Evolutionary conservation across 2,329 filamentous ascomycete species (phyloP).

Genomic region (Fusarium tanahbumbuense): DNA sequence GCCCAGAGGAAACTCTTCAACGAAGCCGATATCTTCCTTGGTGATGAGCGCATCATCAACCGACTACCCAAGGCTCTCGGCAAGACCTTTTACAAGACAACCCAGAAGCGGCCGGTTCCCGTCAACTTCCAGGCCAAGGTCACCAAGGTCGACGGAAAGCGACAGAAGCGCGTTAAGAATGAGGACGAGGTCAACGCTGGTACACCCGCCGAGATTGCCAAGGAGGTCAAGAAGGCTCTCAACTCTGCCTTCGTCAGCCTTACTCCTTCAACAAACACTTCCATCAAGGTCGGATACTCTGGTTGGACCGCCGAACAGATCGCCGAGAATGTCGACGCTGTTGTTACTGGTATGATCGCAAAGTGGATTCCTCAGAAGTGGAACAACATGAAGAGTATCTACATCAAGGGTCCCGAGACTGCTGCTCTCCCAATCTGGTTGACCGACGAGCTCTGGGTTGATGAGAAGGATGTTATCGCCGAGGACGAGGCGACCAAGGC

Average conservation of each 20-base stretch:
- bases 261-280: slow-evolving; percentile 80
- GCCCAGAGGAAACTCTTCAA: slow-evolving; percentile 82
- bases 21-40: slow-evolving; percentile 94
- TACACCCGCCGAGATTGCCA: slow-evolving; percentile 74
- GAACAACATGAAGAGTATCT: slow-evolving; percentile 84
- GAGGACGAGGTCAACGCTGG: slow-evolving; percentile 58
- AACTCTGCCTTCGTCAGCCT: slow-evolving; percentile 83
- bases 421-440: slow-evolving; percentile 94
- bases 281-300: slow-evolving; percentile 82
- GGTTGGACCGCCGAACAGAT: slow-evolving; percentile 80
- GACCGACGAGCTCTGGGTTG: slow-evolving; percentile 90
- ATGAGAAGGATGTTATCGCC: slow-evolving; percentile 79
- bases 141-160: slow-evolving; percentile 70
- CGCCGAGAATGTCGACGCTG: slow-evolving; percentile 81
- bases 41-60: slow-evolving; percentile 85
- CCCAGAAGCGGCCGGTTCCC: slow-evolving; percentile 86
- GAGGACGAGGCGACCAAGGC: slow-evolving; percentile 64
- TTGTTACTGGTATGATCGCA: slow-evolving; percentile 75
- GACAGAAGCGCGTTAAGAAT: slow-evolving; percentile 64
- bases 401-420: slow-evolving; percentile 91
- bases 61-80: slow-evolving; percentile 81
- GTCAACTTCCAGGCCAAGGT: slow-evolving; percentile 74
- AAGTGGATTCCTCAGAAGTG: slow-evolving; percentile 88
- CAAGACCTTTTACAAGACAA: slow-evolving; percentile 91
- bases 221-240: slow-evolving; percentile 83